phyloP scores from a whole-genome alignment of 2,329 filamentous ascomycete species.

The Colletotrichum gloeosporioides region DNA sequence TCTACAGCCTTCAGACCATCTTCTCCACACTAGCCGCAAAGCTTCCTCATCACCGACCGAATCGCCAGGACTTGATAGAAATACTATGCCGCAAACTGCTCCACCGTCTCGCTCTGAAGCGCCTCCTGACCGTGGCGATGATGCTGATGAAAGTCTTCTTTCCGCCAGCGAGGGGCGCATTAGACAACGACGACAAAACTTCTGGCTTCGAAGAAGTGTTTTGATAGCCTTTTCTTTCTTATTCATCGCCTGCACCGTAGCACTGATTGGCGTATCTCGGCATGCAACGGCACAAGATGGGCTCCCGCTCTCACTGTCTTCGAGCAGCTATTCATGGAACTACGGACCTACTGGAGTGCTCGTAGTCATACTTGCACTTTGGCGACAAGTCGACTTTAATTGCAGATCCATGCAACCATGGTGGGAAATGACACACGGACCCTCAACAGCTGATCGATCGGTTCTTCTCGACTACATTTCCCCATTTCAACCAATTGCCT shows the following conservation, averaged over 20 bases:
- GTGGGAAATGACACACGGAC: background rate
- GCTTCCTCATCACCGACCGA: too few relatives aligned
- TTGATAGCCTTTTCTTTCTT: background rate
- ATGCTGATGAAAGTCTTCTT: background rate
- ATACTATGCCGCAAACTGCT: too few relatives aligned
- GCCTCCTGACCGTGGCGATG: too few relatives aligned
- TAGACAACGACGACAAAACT: background rate
- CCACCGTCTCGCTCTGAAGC: too few relatives aligned
- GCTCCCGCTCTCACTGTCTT: background rate
- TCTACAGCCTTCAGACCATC: too few relatives aligned
- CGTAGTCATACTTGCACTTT: background rate
- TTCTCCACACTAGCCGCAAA: too few relatives aligned
- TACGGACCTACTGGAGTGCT: background rate
- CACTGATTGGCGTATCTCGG: background rate
- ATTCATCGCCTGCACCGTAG: fast-evolving
- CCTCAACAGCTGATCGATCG: background rate
- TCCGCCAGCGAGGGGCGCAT: fast-evolving
- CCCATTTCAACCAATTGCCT: background rate
- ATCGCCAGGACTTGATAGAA: too few relatives aligned
- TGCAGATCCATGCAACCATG: background rate
- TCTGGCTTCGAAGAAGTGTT: background rate
- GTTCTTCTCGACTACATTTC: background rate
- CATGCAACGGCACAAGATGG: background rate
- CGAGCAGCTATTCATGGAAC: background rate
- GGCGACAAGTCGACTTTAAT: background rate